Evolutionary conservation across 2,329 filamentous ascomycete species (phyloP).

Genomic region (Trichocomaceae sp.): DNA sequence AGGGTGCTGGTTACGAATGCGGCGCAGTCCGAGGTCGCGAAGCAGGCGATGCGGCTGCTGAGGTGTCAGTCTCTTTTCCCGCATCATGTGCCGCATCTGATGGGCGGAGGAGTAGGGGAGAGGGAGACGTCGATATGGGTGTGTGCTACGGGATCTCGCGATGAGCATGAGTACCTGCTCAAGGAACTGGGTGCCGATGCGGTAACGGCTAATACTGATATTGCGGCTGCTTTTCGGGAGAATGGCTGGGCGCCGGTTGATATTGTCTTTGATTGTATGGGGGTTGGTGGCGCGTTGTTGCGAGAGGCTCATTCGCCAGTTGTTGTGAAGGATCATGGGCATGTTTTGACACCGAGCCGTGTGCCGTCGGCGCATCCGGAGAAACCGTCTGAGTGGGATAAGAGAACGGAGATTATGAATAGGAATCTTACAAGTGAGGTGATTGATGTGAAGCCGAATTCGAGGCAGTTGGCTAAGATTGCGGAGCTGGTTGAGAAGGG

Average conservation of each 20-base stretch:
- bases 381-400: conserved; percentile 7
- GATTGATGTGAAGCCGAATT: conserved; percentile 33
- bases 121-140: conserved; percentile 26
- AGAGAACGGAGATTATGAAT: conserved; percentile 16
- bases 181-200: conserved; percentile 28
- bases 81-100: conserved; percentile 6
- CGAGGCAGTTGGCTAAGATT: conserved; percentile 28
- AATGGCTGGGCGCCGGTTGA: conserved; percentile 33
- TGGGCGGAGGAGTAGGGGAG: conserved; percentile 1
- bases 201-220: conserved; percentile 27
- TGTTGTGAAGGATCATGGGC: conserved; percentile 29
- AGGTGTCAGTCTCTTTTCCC: conserved; percentile 30
- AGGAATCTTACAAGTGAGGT: conserved; percentile 27
- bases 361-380: conserved; percentile 10
- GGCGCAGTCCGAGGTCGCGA: conserved; percentile 30
- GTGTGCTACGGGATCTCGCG: conserved; percentile 27
- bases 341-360: conserved; percentile 24
- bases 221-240: conserved; percentile 26
- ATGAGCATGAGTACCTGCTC: conserved; percentile 24
- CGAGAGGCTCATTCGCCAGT: conserved; percentile 27
- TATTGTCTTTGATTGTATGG: conserved; percentile 35
- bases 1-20: conserved; percentile 36
- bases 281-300: conserved; percentile 26
- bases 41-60: conserved; percentile 33
- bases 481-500: conserved; percentile 30